These are phyloP conservation scores for Paramecium caudatum DNA, from an alignment of 73 alveolate genomes.

Conservation along the genomic window DNA sequence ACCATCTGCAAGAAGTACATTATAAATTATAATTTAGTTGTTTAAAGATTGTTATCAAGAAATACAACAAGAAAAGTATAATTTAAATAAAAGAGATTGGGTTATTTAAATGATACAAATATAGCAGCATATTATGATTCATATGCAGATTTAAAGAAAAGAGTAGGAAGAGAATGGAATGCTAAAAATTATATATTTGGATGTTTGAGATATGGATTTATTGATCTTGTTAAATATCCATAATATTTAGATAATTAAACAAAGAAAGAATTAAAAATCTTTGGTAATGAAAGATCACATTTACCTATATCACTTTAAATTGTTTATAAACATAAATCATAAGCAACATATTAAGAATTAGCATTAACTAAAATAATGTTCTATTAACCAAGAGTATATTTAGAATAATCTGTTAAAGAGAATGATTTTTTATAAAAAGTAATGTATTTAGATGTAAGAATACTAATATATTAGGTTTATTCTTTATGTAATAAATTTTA, in stretches of 20 bases:
- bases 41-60: conserved; percentile 44
- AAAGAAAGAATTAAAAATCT: conserved; percentile 40
- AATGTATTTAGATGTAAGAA: neutral
- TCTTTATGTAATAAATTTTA: conserved; percentile 19
- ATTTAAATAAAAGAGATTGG: conserved; percentile 41
- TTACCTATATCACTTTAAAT: conserved; percentile 33
- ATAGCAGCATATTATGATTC: conserved; percentile 58
- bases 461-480: neutral
- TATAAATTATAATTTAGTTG: neutral
- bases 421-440: neutral
- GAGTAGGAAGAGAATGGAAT: conserved; percentile 63
- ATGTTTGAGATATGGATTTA: conserved; percentile 37
- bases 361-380: conserved; percentile 25
- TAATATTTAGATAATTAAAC: conserved; percentile 26
- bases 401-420: neutral
- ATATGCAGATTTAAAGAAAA: conserved; percentile 37
- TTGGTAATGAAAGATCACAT: conserved; percentile 34
- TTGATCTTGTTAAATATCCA: conserved; percentile 36
- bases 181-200: conserved; percentile 61
- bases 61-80: neutral
- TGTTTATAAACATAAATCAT: conserved; percentile 63
- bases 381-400: neutral
- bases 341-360: neutral
- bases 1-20: conserved; percentile 37
- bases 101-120: conserved; percentile 36